phyloP scores from a whole-genome alignment of 768 basidiomycete species.

The Pholiota conissans region DNA sequence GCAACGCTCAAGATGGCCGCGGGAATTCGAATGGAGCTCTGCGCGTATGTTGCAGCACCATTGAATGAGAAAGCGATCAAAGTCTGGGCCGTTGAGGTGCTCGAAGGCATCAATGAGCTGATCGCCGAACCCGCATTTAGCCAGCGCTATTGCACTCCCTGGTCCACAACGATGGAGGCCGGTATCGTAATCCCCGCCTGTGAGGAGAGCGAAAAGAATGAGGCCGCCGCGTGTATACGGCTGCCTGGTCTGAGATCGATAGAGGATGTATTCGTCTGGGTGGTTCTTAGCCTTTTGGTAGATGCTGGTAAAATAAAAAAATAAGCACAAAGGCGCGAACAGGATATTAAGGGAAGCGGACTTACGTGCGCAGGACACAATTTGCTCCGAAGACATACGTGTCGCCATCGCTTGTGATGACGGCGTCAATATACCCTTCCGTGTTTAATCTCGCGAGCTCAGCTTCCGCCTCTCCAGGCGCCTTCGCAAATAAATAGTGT shows the following conservation, averaged over 20 bases:
- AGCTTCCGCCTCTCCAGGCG: background rate
- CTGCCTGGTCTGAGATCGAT: too few relatives aligned
- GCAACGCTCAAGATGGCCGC: background rate
- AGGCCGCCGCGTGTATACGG: background rate
- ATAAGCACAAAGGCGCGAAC: too few relatives aligned
- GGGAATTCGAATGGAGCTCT: slow-evolving; percentile 2
- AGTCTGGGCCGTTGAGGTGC: background rate
- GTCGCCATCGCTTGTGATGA: background rate
- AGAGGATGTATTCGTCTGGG: too few relatives aligned
- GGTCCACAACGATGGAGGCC: background rate
- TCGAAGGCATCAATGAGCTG: background rate
- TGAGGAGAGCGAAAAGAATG: background rate
- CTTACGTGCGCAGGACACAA: background rate
- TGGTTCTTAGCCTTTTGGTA: too few relatives aligned
- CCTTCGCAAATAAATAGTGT: background rate
- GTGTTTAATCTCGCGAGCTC: background rate
- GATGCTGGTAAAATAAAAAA: too few relatives aligned
- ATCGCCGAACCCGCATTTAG: background rate
- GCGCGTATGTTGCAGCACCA: background rate
- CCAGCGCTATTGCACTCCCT: background rate
- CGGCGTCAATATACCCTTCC: background rate
- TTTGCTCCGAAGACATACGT: background rate
- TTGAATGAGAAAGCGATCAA: background rate
- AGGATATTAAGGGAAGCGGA: too few relatives aligned
- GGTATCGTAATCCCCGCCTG: background rate